These are phyloP conservation scores for Salinomyces thailandicus DNA, from an alignment of 2,329 filamentous ascomycete genomes.

Conservation along the genomic window DNA sequence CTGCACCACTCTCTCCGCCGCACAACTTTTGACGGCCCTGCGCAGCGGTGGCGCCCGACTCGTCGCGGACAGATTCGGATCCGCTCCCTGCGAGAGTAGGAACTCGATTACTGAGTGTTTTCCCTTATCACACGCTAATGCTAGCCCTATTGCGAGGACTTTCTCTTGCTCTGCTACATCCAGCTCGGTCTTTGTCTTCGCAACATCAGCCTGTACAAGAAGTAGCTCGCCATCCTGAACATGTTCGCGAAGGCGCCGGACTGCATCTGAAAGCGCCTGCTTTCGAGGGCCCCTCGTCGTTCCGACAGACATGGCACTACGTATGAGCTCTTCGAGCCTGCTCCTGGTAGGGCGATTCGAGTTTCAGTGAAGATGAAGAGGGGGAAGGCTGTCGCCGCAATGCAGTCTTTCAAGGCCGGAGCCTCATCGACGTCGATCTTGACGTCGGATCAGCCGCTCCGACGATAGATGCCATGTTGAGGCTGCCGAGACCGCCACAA, in stretches of 20 bases:
- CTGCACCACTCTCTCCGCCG: neutral
- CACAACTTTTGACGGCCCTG: neutral
- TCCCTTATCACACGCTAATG: conserved; percentile 4
- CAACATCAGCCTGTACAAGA: neutral
- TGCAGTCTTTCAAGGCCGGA: neutral
- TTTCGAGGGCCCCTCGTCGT: neutral
- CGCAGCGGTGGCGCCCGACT: neutral
- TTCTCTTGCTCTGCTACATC: neutral
- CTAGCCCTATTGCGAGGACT: conserved; percentile 5
- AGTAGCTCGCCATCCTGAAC: neutral
- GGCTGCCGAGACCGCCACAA: neutral
- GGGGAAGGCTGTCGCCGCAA: neutral
- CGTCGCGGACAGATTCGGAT: conserved; percentile 3
- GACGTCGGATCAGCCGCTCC: neutral
- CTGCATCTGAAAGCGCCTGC: neutral
- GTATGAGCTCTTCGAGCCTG: neutral
- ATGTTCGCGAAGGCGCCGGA: neutral
- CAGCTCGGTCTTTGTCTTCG: neutral
- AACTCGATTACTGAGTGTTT: neutral
- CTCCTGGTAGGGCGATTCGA: no score
- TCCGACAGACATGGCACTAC: neutral
- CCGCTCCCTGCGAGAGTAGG: conserved; percentile 1
- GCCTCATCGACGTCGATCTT: neutral
- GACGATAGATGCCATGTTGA: neutral
- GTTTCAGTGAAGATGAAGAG: no score